These are phyloP conservation scores for Arachnomyces sp. DNA, from an alignment of 2,329 filamentous ascomycete genomes.

Conservation along the genomic window DNA sequence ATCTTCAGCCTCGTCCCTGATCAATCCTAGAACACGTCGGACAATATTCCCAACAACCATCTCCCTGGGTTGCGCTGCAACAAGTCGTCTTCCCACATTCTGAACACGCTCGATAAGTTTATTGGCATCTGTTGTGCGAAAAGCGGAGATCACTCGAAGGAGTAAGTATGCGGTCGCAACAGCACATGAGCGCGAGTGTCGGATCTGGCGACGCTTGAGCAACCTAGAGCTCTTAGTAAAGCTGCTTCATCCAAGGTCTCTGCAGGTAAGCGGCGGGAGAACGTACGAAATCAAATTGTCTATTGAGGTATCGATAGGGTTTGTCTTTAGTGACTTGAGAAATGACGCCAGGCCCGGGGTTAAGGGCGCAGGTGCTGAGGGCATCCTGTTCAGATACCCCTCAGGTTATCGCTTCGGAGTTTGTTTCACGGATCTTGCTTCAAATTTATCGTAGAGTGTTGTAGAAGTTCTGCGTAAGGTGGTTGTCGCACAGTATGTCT, in stretches of 20 bases:
- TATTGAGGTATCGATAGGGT: constrained; percentile 70
- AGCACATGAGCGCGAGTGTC: constrained; percentile 78
- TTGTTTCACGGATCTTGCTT: too few relatives aligned
- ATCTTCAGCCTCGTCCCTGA: constrained; percentile 83
- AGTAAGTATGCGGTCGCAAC: constrained; percentile 86
- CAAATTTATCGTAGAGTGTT: neutral
- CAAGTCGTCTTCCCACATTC: constrained; percentile 67
- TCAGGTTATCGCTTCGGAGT: neutral
- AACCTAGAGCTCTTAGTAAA: constrained; percentile 47
- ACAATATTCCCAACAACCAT: constrained; percentile 93
- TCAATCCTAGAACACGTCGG: constrained; percentile 77
- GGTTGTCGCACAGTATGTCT: neutral
- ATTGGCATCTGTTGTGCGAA: constrained; percentile 68
- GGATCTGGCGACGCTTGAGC: constrained; percentile 84
- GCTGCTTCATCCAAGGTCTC: constrained; percentile 11
- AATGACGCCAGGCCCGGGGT: constrained; percentile 72
- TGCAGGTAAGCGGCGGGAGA: constrained; percentile 10
- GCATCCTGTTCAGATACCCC: constrained; percentile 40
- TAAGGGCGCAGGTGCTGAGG: constrained; percentile 47
- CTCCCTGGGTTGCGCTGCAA: constrained; percentile 79
- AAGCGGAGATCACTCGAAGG: constrained; percentile 74
- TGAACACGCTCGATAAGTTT: constrained; percentile 75
- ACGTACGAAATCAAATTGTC: constrained; percentile 75
- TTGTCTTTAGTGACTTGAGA: constrained; percentile 68
- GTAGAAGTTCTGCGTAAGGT: neutral